phyloP scores from a whole-genome alignment of 2,329 filamentous ascomycete genomes.

The Diaporthe sp. region DNA sequence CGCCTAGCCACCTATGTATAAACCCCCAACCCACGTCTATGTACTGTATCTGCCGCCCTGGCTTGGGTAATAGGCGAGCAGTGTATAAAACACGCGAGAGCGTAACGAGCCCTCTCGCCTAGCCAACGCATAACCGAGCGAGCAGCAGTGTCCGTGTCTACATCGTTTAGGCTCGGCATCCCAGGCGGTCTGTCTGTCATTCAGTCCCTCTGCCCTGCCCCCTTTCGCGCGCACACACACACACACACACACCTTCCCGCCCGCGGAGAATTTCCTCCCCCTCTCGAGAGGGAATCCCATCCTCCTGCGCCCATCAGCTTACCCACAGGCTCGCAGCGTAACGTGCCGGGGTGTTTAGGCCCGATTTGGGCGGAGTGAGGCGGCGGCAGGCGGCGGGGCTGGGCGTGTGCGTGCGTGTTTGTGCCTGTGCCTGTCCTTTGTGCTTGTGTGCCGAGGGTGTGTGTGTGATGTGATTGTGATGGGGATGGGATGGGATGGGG shows the following conservation, averaged over 20 bases:
- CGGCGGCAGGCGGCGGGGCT: not conserved
- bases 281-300: not conserved
- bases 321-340: conserved; percentile 6
- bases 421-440: not conserved
- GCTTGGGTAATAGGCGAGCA: conserved; percentile 4
- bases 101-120: conserved; percentile 12
- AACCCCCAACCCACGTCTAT: not conserved
- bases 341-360: conserved; percentile 17
- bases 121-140: conserved; percentile 9
- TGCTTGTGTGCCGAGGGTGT: not conserved
- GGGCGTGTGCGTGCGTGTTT: not conserved
- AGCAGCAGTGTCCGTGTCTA: not conserved
- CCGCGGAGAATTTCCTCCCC: not conserved
- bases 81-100: conserved; percentile 12
- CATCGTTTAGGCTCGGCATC: not conserved
- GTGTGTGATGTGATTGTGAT: not conserved
- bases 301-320: conserved; percentile 28
- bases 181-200: conserved; percentile 13
- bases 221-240: not conserved
- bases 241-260: not conserved
- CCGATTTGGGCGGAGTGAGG: conserved; percentile 8
- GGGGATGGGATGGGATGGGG: not conserved
- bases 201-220: not conserved
- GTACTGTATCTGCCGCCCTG: not conserved
- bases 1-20: not conserved